Base-by-base conservation (phyloP, 257 asterid species). In the Coffea canephora region DNA sequence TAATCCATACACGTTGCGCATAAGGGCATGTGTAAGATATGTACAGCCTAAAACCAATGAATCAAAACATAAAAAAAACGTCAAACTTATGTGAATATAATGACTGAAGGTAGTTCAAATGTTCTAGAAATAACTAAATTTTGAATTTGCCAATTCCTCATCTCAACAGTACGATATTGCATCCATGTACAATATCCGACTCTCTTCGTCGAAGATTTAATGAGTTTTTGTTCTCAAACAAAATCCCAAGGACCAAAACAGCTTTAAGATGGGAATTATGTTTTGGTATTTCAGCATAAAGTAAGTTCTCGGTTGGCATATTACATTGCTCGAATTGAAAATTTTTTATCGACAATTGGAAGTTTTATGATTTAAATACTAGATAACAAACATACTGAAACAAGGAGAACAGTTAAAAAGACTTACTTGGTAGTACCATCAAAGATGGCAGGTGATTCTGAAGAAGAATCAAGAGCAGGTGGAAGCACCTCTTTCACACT, bases 1-100 rank as follows among this genome's bases (percentile, higher is more conserved):
- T 65, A 77, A 94, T 94, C 98, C 98, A 94, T 61, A 75, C 88
- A 59, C 98, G 98, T 82, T 91, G 98, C 45, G 98, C 97, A 86
- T 84, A 94, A 0, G 98, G 98, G 87, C 98, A 92, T 6, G 84
- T 49, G 87, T 91, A 94, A 55, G 98, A 89, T 82, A 89, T 89
- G 87, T 92, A 92, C 79, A 94, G 87, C 97, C 98, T 94, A 84
- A 85, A 82, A 82, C 75, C 75, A 82, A 76, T 71, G 86, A 78
- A 75, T 71, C 81, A 77, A 73, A 84, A 80, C 64, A 41, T n/a
- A 69, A 74, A 3, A 3, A 31, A 48, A 62, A 48, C 1, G 15
- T 61, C 43, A 27, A 62, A 49, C 49, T 57, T 52, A 48, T 65
- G 45, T 15, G 67, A 11, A 13, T 25, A 64, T 46, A 66, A 21